Percentiles rank a stretch among this genome's conserved stretches.
Evolutionary conservation across 78 protist species (phyloP).

Genomic region (Blattamonas nauphoetae): DNA sequence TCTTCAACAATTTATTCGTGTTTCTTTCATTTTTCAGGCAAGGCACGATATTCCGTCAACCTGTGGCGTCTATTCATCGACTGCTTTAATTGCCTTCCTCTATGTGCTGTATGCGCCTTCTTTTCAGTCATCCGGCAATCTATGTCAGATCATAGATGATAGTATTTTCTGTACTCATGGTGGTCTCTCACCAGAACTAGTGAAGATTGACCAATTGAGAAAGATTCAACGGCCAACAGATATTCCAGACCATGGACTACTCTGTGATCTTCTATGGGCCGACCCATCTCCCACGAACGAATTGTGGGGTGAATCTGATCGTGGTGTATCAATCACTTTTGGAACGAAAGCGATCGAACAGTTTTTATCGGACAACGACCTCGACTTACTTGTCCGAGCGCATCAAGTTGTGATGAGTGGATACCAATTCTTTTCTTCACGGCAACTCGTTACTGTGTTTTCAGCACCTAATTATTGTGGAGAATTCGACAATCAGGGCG

Average conservation of each 20-base stretch:
- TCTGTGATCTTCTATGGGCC: conserved; percentile 52
- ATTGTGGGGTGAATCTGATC: conserved; percentile 50
- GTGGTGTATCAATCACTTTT: conserved; percentile 47
- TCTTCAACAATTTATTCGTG: background rate
- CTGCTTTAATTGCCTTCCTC: conserved; percentile 86
- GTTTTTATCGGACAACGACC: conserved; percentile 32
- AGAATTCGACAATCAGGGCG: conserved; percentile 24
- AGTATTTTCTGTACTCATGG: conserved; percentile 93
- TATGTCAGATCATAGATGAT: conserved; percentile 59
- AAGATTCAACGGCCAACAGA: conserved; percentile 1
- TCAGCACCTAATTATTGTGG: too few relatives aligned
- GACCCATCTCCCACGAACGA: conserved; percentile 39
- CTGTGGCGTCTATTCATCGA: conserved; percentile 95
- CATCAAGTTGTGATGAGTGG: conserved; percentile 43
- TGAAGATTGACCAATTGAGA: conserved; percentile 68
- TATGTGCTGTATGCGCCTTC: conserved; percentile 64
- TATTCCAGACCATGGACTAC: conserved; percentile 26
- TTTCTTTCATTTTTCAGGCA: background rate
- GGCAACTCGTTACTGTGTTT: conserved; percentile 27
- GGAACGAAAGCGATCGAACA: conserved; percentile 35
- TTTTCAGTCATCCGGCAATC: background rate
- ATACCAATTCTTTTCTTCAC: conserved; percentile 18
- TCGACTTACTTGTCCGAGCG: conserved; percentile 43
- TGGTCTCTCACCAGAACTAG: conserved; percentile 90
- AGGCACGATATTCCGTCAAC: conserved; percentile 84